Evolutionary conservation across 192 early-diverging fungal genomes (phyloP), one percentile per base, ranked within the genome.

Genomic region (Phycomyces nitens): DNA sequence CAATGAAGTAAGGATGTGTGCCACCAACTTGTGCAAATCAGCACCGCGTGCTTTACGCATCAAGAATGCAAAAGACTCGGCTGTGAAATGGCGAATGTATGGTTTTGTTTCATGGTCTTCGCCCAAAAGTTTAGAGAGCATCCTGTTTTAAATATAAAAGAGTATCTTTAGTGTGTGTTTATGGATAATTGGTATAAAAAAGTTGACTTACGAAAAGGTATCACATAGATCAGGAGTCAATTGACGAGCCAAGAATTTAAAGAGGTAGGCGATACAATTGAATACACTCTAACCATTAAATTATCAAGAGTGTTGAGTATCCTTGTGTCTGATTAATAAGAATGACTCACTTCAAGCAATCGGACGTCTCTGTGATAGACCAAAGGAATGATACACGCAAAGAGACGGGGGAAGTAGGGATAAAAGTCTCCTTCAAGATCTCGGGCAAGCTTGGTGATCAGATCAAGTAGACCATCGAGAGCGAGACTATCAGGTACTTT

Each of bases 371-470:
- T 76, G 6, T 77, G 75, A 18, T 86, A 80, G 55, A 94, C 85
- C 16, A 92, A 66, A 20, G 80, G 88, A 64, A 82, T 57, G 29
- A 97, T 87, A 6, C 78, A 76, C 11, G 62, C 61, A 40, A 94
- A 74, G n/a, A 98, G 61, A 9, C 74, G 56, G 39, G 80, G 81
- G 64, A 90, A 93, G 71, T 91, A 88, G 23, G 86, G 86, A 65
- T 86, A 88, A 18, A 96, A 84, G 64, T 98, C 96, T 5, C 88
- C 89, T 74, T 94, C 91, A n/a, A 99, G 76, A 75, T 99, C 97
- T 57, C 83, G 88, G 12, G 92, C 88, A 52, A 99, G 75, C 24
- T 89, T 80, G n/a, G 88, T 88, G 0, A 86, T 78, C 61, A 99
- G 71, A 58, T 93, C 90, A 47, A 97, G 70, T 29, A 95, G 71